Evolutionary conservation across 2,329 filamentous ascomycete species (phyloP).

Genomic region (Colletotrichum euphorbiae): DNA sequence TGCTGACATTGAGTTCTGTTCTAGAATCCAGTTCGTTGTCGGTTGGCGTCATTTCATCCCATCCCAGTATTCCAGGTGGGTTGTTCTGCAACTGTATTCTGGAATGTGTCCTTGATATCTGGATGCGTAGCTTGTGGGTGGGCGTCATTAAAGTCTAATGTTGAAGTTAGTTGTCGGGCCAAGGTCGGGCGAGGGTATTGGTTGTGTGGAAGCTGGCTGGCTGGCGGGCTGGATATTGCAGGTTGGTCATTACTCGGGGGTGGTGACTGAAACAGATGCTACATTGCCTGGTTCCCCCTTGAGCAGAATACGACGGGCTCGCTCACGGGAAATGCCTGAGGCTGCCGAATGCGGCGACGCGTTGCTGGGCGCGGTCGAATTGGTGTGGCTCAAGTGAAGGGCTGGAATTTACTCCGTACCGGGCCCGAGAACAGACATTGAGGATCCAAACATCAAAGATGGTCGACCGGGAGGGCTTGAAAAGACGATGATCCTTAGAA

Average conservation of each 20-base stretch:
- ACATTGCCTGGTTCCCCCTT: slow-evolving; percentile 16
- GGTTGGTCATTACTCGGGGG: slow-evolving; percentile 34
- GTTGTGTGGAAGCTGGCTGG: neutral
- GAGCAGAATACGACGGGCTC: slow-evolving; percentile 17
- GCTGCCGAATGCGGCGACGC: slow-evolving; percentile 34
- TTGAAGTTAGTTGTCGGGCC: neutral
- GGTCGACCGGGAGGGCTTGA: slow-evolving; percentile 14
- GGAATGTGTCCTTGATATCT: neutral
- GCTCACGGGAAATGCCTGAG: slow-evolving; percentile 18
- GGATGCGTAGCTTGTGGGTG: neutral
- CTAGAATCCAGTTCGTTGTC: neutral
- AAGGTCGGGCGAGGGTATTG: neutral
- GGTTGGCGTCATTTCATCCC: slow-evolving; percentile 10
- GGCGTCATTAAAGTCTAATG: neutral
- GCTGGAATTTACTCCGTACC: slow-evolving; percentile 23
- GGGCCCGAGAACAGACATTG: slow-evolving; percentile 28
- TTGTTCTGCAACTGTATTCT: neutral
- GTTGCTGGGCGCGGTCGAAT: slow-evolving; percentile 31
- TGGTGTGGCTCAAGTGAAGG: slow-evolving; percentile 23
- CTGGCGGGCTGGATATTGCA: neutral
- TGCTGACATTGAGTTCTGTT: neutral
- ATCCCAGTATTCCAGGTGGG: neutral
- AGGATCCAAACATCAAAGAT: slow-evolving; percentile 17
- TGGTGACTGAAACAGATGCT: slow-evolving; percentile 33
- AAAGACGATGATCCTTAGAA: slow-evolving; percentile 16